phyloP scores from a whole-genome alignment of 345 rosid genomes.

The Rhizophora mangle region DNA sequence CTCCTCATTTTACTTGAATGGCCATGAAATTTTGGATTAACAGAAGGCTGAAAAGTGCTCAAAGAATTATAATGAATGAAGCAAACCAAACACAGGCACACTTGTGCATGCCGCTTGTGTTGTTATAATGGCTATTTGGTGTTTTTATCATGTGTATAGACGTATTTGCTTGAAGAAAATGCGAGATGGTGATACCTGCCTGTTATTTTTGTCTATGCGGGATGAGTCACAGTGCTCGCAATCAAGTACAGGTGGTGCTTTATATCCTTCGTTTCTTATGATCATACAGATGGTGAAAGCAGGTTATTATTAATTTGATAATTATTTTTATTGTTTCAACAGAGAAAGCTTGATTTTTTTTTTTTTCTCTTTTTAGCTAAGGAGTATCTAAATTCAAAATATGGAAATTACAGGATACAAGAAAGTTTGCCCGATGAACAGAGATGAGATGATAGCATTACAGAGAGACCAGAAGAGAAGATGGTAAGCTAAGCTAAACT shows the following conservation, averaged over 20 bases:
- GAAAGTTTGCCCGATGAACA: slow-evolving; percentile 34
- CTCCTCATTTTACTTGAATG: too few species aligned
- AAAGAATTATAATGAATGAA: too few species aligned
- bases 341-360: not conserved
- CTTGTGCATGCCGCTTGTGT: too few species aligned
- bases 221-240: slow-evolving; percentile 49
- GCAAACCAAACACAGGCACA: too few species aligned
- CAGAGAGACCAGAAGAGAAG: slow-evolving; percentile 32
- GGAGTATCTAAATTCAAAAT: slow-evolving; percentile 1
- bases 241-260: slow-evolving; percentile 37
- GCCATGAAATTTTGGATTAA: too few species aligned
- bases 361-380: not conserved
- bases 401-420: slow-evolving; percentile 36
- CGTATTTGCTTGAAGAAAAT: too few species aligned
- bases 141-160: too few species aligned
- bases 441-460: slow-evolving; percentile 28
- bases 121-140: too few species aligned
- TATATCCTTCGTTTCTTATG: slow-evolving; percentile 31
- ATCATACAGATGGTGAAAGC: slow-evolving; percentile 41
- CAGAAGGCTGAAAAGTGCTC: too few species aligned
- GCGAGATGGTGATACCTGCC: not conserved
- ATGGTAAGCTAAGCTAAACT: slow-evolving; percentile 34
- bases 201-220: slow-evolving; percentile 33
- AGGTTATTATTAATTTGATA: slow-evolving; percentile 39
- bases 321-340: not conserved